phyloP scores from a whole-genome alignment of 2,329 filamentous ascomycete genomes.

The Emmonsiellopsis sp. region DNA sequence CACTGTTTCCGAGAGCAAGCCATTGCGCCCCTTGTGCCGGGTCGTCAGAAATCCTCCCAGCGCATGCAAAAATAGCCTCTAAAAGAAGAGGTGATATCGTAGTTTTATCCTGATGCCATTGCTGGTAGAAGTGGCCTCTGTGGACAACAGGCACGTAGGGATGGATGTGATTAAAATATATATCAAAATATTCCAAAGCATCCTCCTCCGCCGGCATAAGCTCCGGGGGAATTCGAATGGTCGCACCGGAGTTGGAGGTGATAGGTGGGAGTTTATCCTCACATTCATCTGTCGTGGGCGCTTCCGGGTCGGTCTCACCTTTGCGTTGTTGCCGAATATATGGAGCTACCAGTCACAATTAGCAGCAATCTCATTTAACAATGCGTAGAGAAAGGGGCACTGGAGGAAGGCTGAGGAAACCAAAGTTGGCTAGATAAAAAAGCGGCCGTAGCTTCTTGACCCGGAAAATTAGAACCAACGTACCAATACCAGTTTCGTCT shows the following conservation, averaged over 20 bases:
- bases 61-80: constrained; percentile 85
- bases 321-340: constrained; percentile 65
- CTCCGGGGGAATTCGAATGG: constrained; percentile 80
- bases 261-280: constrained; percentile 56
- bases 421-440: background rate
- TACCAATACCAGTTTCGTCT: constrained; percentile 77
- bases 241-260: constrained; percentile 59
- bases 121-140: constrained; percentile 70
- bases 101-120: constrained; percentile 77
- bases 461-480: constrained; percentile 3
- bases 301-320: constrained; percentile 41
- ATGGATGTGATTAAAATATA: constrained; percentile 84
- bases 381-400: background rate
- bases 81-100: constrained; percentile 81
- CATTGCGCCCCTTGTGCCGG: constrained; percentile 80
- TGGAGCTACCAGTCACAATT: constrained; percentile 49
- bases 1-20: constrained; percentile 81
- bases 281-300: constrained; percentile 54
- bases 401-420: background rate
- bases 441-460: background rate
- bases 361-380: background rate
- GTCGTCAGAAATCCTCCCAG: constrained; percentile 66
- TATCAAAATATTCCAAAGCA: constrained; percentile 73
- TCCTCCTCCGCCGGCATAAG: constrained; percentile 86
- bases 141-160: constrained; percentile 88